Conservation (phyloP, 371 early-diverging fungal species). For the Chytridium lagenaria region DNA sequence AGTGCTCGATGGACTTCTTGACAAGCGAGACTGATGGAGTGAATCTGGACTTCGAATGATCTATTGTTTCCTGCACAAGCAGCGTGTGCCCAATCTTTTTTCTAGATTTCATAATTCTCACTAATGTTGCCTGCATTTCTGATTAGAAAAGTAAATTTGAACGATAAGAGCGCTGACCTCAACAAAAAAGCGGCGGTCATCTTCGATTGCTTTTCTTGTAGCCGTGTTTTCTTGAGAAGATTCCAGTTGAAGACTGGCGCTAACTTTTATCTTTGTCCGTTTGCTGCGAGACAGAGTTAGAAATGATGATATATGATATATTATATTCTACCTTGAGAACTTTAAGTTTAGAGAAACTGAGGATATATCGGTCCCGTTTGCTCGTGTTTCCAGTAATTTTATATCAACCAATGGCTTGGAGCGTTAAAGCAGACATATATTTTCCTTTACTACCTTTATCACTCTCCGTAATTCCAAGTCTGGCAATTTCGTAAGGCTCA, state of each 20-base stretch:
- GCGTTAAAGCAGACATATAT: background rate
- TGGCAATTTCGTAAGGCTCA: conserved; percentile 47
- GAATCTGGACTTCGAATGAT: conserved; percentile 75
- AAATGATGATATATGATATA: conserved; percentile 20
- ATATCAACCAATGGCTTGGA: conserved; percentile 29
- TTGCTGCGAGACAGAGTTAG: conserved; percentile 57
- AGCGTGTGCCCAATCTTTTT: conserved; percentile 70
- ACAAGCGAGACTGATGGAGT: conserved; percentile 77
- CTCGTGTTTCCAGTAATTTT: conserved; percentile 25
- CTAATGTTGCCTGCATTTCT: conserved; percentile 73
- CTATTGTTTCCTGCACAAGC: conserved; percentile 81
- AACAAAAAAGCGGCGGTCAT: conserved; percentile 80
- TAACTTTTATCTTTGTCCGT: conserved; percentile 81
- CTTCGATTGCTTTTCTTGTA: conserved; percentile 77
- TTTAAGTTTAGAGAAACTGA: conserved; percentile 36
- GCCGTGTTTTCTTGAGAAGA: conserved; percentile 72
- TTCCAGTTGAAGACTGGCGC: conserved; percentile 59
- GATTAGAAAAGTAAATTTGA: background rate
- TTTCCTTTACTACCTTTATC: too few relatives aligned
- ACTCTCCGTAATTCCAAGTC: conserved; percentile 62
- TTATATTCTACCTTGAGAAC: conserved; percentile 60
- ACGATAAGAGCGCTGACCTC: conserved; percentile 55
- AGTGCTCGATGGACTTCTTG: conserved; percentile 85
- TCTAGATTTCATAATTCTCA: conserved; percentile 84
- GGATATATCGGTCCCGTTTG: background rate